These are phyloP conservation scores for Microsporum ferrugineum DNA, from an alignment of 2,329 filamentous ascomycete species.

Conservation along the genomic window DNA sequence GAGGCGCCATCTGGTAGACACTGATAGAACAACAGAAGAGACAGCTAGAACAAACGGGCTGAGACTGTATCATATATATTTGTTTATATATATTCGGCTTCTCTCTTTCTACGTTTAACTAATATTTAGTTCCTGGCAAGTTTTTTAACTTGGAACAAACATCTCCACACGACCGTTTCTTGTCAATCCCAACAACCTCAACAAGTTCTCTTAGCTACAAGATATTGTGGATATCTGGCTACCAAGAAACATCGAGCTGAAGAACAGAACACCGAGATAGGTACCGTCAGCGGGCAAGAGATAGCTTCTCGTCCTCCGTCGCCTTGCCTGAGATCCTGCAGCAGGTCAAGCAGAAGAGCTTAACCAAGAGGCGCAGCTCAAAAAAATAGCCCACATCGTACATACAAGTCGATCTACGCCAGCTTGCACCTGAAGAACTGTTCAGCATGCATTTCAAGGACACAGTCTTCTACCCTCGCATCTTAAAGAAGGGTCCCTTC, in stretches of 20 bases:
- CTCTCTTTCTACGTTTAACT: neutral
- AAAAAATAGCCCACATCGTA: neutral
- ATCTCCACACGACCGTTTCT: neutral
- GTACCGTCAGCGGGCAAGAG: neutral
- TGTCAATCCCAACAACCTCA: neutral
- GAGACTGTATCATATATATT: neutral
- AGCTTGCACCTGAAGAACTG: neutral
- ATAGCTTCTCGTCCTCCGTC: neutral
- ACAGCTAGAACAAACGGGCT: neutral
- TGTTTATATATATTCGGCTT: neutral
- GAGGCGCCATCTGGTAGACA: neutral
- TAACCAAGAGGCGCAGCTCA: neutral
- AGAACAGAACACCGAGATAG: neutral
- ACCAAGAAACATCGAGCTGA: neutral
- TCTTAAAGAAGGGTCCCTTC: conserved; percentile 60
- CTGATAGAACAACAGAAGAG: neutral
- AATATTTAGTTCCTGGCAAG: neutral
- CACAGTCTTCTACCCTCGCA: conserved; percentile 33
- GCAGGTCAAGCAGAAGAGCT: neutral
- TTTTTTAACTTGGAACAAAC: neutral
- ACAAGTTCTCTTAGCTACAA: neutral
- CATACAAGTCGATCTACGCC: neutral
- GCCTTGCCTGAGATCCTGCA: neutral
- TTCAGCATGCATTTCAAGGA: conserved; percentile 22
- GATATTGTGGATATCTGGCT: neutral